Evolutionary conservation across 2,329 filamentous ascomycete species (phyloP).

Genomic region (Fusarium concolor): DNA sequence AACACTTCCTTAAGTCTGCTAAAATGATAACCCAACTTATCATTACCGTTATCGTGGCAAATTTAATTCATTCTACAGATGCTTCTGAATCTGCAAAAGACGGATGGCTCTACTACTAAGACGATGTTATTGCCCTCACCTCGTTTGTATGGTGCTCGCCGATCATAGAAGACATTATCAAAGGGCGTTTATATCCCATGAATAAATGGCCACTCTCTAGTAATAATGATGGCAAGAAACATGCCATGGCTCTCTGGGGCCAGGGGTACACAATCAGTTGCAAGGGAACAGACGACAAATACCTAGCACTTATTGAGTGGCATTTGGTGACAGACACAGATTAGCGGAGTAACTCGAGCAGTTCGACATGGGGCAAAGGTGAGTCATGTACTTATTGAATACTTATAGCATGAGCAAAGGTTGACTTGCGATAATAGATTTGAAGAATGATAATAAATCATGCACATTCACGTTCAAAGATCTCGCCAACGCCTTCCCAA

Average conservation of each 20-base stretch:
- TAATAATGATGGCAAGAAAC: conserved; percentile 11
- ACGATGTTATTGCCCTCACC: conserved; percentile 30
- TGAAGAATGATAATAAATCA: conserved; percentile 18
- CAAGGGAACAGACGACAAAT: conserved; percentile 28
- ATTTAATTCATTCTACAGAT: neutral
- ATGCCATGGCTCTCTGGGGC: conserved; percentile 33
- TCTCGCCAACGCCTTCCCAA: conserved; percentile 28
- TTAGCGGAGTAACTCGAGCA: conserved; percentile 21
- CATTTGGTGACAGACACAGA: conserved; percentile 28
- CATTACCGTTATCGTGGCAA: neutral
- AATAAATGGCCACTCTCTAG: conserved; percentile 14
- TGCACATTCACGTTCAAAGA: conserved; percentile 34
- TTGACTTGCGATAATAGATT: conserved; percentile 16
- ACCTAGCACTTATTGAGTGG: conserved; percentile 26
- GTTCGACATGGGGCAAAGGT: conserved; percentile 24
- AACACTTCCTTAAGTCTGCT: too few species aligned
- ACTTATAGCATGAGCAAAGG: fast-evolving
- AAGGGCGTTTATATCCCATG: conserved; percentile 21
- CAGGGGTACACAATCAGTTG: conserved; percentile 30
- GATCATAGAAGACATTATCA: conserved; percentile 22
- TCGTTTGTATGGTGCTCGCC: conserved; percentile 38
- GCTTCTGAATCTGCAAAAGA: conserved; percentile 23
- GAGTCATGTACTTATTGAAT: neutral
- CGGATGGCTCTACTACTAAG: conserved; percentile 31
- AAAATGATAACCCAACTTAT: conserved; percentile 4